phyloP scores from a whole-genome alignment of 2,329 filamentous ascomycete genomes.

The Xylaria sp. region DNA sequence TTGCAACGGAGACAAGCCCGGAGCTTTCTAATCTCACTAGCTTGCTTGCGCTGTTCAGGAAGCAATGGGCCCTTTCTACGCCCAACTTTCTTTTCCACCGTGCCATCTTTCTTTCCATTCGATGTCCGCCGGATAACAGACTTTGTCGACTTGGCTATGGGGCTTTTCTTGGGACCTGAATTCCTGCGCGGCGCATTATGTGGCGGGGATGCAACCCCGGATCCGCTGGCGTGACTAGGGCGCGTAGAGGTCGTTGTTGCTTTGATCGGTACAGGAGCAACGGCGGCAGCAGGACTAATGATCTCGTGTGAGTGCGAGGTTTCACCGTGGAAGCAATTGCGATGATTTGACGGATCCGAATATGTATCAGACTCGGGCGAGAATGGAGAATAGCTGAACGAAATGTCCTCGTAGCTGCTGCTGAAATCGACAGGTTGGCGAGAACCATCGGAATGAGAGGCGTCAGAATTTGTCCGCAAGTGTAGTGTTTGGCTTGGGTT shows the following conservation, averaged over 20 bases:
- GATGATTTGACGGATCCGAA: conserved; percentile 64
- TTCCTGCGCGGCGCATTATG: conserved; percentile 68
- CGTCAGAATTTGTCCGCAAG: conserved; percentile 84
- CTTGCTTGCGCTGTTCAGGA: conserved; percentile 94
- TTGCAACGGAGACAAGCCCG: conserved; percentile 94
- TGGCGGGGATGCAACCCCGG: conserved; percentile 64
- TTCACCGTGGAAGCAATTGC: conserved; percentile 67
- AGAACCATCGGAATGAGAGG: conserved; percentile 72
- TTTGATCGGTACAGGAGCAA: conserved; percentile 73
- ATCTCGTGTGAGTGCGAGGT: conserved; percentile 57
- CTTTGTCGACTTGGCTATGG: conserved; percentile 81
- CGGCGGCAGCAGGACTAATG: conserved; percentile 71
- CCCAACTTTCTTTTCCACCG: conserved; percentile 88
- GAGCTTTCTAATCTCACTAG: conserved; percentile 94
- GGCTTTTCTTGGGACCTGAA: conserved; percentile 75
- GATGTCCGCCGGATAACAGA: conserved; percentile 80
- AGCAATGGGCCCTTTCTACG: conserved; percentile 86
- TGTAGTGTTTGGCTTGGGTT: conserved; percentile 92
- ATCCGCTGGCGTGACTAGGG: conserved; percentile 65
- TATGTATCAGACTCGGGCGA: conserved; percentile 83
- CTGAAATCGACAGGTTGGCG: conserved; percentile 69
- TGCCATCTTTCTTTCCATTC: conserved; percentile 78
- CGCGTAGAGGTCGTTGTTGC: conserved; percentile 62
- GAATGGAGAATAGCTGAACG: conserved; percentile 76
- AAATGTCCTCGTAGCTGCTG: conserved; percentile 80